These are phyloP conservation scores for Pyricularia sp. DNA, from an alignment of 2,329 filamentous ascomycete genomes.

Conservation along the genomic window DNA sequence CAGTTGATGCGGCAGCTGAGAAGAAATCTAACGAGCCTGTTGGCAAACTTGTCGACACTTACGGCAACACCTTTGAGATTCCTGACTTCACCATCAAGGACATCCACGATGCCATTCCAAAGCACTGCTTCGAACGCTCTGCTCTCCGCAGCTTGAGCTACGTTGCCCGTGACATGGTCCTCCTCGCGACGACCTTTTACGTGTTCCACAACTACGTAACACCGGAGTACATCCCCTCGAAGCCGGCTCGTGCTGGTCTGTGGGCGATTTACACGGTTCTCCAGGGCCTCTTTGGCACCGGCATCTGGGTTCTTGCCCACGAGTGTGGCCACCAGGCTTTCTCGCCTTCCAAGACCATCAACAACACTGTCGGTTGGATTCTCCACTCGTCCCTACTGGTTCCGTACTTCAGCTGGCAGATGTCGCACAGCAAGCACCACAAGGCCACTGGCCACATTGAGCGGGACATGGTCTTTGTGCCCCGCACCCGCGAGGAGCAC, in stretches of 20 bases:
- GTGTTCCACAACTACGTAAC: constrained; percentile 86
- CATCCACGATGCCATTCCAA: constrained; percentile 91
- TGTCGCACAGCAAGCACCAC: constrained; percentile 98
- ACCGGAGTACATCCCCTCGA: constrained; percentile 69
- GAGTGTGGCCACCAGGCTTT: constrained; percentile 98
- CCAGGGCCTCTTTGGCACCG: constrained; percentile 89
- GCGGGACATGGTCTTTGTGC: constrained; percentile 98
- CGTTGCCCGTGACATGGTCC: constrained; percentile 70
- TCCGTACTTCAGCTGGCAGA: constrained; percentile 99
- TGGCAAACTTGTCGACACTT: constrained; percentile 74
- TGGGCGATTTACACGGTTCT: constrained; percentile 64
- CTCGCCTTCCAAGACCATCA: constrained; percentile 81
- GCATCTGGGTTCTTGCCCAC: constrained; percentile 92
- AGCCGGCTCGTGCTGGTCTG: constrained; percentile 52
- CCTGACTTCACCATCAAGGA: constrained; percentile 98
- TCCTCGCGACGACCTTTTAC: constrained; percentile 69
- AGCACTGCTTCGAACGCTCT: constrained; percentile 92
- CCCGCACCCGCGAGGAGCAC: constrained; percentile 76
- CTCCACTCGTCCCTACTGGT: constrained; percentile 78
- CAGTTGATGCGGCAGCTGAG: constrained; percentile 46
- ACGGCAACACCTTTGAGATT: constrained; percentile 88
- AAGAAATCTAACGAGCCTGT: constrained; percentile 28
- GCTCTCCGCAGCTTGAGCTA: constrained; percentile 67
- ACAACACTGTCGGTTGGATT: constrained; percentile 87
- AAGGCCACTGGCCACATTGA: constrained; percentile 96